Evolutionary conservation across 106 monocot genomes (phyloP), one percentile per base, ranked within the genome.

Genomic region (Allium sativum): DNA sequence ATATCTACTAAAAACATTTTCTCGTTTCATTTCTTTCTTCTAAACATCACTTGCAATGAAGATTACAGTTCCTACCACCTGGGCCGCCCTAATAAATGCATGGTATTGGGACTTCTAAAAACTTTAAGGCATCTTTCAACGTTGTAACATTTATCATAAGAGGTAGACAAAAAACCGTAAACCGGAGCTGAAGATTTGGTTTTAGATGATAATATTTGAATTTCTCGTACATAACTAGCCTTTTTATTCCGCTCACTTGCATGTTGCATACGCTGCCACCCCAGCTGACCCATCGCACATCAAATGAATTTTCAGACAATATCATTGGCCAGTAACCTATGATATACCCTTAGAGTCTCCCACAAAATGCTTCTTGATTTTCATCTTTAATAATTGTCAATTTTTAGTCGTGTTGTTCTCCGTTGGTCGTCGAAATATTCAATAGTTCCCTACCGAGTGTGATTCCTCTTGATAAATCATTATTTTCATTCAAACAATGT

Each of bases 51-150:
- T 59, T 45, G 45, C 61, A 61, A 45, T 20, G 61, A 7, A 6
- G 19, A 45, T 61, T 45, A 18, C 61, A 61, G 45, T 45, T 18
- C 45, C 40, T 45, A 12, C 61, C 61, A 44, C 61, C 61, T 5
- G 61, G 44, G 10, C 61, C 61, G 18, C 61, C 61, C 17, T 61
- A 61, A 45, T 18, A 61, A 18, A 61, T 45, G n/a, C 61, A 45
- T n/a, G 43, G 61, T 44, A 43, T 45, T 9, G 43, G 18, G 42
- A 44, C 61, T 44, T n/a, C 61, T 16, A 19, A 40, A 45, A 61
- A 61, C 10, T n/a, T 43, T 4, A 11, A 17, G 18, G 16, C 45
- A 44, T 44, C 45, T 19, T 12, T 17, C 6, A 8, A 61, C 61
- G 0, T 8, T 19, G 12, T 61, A 61, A 45, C 61, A 61, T 44